Base-by-base conservation (phyloP, 805 yeast species). In the Blastobotrys attinorum region DNA sequence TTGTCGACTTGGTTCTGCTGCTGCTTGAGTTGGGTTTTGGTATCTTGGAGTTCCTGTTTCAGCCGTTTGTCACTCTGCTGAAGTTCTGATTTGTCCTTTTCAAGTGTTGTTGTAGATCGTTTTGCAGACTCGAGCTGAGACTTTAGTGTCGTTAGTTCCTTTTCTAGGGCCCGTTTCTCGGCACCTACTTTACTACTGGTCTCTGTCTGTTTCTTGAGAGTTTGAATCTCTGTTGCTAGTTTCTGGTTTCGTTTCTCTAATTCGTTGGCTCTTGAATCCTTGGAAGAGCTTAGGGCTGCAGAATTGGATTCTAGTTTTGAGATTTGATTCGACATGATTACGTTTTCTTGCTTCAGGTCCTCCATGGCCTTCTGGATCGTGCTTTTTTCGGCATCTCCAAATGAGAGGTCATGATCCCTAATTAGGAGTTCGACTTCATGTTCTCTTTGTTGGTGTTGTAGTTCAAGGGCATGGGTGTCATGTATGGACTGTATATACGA, bases 31-130 rank as follows among this genome's bases (percentile, higher is more conserved):
- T 49, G 44, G 4, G 23, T 18, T 36, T 45, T 47, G 2, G 48
- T 35, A 13, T 47, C 50, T 3, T 31, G 29, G 17, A 49, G n/a
- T 41, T 50, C 52, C 20, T 25, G 21, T 22, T 37, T 37, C 20
- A 46, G 38, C 17, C 22, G 11, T 31, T 49, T 49, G 20, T 46
- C 51, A 8, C 40, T 10, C 11, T 31, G 25, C n/a, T 11, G 20
- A 3, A 38, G 39, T 2, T 40, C 36, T 3, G 37, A 10, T 39
- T 35, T 37, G 11, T 49, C 52, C 13, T 21, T 23, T 16, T 43
- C 47, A 15, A 46, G 21, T 18, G 31, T 38, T 17, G 23, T 20
- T 5, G 17, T 11, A 18, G 18, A 13, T 10, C 37, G 13, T 21
- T 48, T 48, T 22, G 34, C 45, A 11, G 31, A 29, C 10, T 46